A percentile compares a stretch with the other conserved stretches of the same genome.
These are phyloP conservation scores for Hypoxylon cercidicola DNA, from an alignment of 495 filamentous ascomycete genomes.

Conservation along the genomic window DNA sequence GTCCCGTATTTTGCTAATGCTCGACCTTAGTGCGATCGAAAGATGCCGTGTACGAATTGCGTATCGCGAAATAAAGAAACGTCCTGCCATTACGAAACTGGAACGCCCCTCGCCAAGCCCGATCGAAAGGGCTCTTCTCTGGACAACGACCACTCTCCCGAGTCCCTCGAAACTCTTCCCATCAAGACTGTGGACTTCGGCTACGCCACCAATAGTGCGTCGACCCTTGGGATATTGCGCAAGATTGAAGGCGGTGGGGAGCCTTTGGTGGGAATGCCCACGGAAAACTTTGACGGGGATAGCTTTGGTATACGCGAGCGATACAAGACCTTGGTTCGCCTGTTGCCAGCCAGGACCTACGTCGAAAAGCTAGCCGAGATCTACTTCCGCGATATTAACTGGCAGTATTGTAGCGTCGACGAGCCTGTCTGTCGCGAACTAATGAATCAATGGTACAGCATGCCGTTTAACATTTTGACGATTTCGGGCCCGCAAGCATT, in stretches of 20 bases:
- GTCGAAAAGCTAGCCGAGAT: slow-evolving; percentile 63
- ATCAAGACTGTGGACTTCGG: slow-evolving; percentile 57
- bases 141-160: slow-evolving; percentile 31
- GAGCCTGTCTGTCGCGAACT: slow-evolving; percentile 60
- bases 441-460: slow-evolving; percentile 61
- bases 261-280: slow-evolving; percentile 40
- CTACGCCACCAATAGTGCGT: slow-evolving; percentile 57
- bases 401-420: slow-evolving; percentile 68
- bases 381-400: slow-evolving; percentile 68
- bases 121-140: slow-evolving; percentile 42
- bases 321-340: slow-evolving; percentile 63
- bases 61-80: slow-evolving; percentile 61
- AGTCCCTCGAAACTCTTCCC: slow-evolving; percentile 33
- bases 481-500: slow-evolving; percentile 54
- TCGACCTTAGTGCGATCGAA: slow-evolving; percentile 64
- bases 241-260: slow-evolving; percentile 56
- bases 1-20: slow-evolving; percentile 12
- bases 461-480: slow-evolving; percentile 57
- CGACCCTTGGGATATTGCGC: slow-evolving; percentile 61
- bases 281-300: slow-evolving; percentile 39
- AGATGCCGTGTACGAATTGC: slow-evolving; percentile 71
- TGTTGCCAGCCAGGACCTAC: slow-evolving; percentile 63
- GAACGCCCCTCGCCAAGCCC: slow-evolving; percentile 56
- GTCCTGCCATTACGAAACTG: slow-evolving; percentile 62
- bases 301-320: slow-evolving; percentile 55